Conservation (phyloP, 2,329 filamentous ascomycete species). For the Exophiala sideris region DNA sequence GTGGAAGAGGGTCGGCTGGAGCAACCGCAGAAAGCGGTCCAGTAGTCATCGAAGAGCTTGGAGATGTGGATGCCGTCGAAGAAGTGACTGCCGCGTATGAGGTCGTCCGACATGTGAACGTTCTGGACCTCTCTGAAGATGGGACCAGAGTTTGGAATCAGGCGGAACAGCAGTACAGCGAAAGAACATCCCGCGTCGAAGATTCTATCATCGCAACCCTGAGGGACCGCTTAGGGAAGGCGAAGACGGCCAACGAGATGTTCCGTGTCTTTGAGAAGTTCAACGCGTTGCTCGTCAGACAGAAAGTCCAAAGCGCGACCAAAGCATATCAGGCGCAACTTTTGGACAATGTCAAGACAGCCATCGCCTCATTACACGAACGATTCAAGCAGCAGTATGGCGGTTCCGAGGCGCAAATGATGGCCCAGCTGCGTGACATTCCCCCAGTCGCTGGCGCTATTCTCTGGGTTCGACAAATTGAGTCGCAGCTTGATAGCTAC, state of each 20-base stretch:
- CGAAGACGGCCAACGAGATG: slow-evolving; percentile 98
- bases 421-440: slow-evolving; percentile 94
- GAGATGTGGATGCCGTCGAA: slow-evolving; percentile 93
- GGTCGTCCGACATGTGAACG: slow-evolving; percentile 88
- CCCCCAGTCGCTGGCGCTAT: slow-evolving; percentile 96
- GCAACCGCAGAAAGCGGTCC: slow-evolving; percentile 55
- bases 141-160: slow-evolving; percentile 90
- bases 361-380: slow-evolving; percentile 89
- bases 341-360: slow-evolving; percentile 95
- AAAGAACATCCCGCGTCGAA: slow-evolving; percentile 92
- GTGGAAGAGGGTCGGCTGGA: slow-evolving; percentile 54
- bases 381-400: slow-evolving; percentile 99
- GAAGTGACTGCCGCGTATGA: slow-evolving; percentile 95
- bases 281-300: slow-evolving; percentile 95
- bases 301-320: slow-evolving; percentile 98
- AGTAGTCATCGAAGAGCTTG: slow-evolving; percentile 85
- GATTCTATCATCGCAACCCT: slow-evolving; percentile 97
- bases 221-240: slow-evolving; percentile 86
- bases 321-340: slow-evolving; percentile 97
- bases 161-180: slow-evolving; percentile 94
- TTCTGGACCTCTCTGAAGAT: slow-evolving; percentile 85
- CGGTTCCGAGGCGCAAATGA: slow-evolving; percentile 94
- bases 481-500: slow-evolving; percentile 90
- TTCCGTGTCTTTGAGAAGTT: slow-evolving; percentile 99
- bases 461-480: slow-evolving; percentile 96